phyloP scores from a whole-genome alignment of 208 protist species.

The Leishmania major region DNA sequence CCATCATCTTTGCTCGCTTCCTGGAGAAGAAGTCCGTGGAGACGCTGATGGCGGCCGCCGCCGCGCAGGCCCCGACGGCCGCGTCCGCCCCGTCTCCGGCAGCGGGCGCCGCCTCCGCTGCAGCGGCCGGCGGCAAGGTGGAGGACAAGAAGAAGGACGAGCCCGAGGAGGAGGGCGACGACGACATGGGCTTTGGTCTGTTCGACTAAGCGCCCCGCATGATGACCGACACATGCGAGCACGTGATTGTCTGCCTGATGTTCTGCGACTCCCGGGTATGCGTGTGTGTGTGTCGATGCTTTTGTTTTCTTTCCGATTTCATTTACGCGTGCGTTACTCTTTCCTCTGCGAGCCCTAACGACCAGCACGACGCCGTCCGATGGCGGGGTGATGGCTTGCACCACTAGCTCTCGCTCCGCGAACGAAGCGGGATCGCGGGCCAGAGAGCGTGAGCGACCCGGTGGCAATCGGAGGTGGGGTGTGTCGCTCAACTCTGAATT shows the following conservation, averaged over 20 bases:
- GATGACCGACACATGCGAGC: neutral
- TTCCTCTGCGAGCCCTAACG: neutral
- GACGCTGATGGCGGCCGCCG: slow-evolving; percentile 59
- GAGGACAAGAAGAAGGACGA: slow-evolving; percentile 42
- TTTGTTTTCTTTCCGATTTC: neutral
- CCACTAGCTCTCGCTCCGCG: neutral
- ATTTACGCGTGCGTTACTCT: neutral
- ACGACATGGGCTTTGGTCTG: slow-evolving; percentile 92
- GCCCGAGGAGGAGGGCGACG: slow-evolving; percentile 85
- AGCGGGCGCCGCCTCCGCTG: slow-evolving; percentile 46
- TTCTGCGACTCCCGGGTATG: neutral
- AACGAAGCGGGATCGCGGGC: neutral
- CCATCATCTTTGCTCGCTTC: slow-evolving; percentile 85
- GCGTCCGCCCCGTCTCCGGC: slow-evolving; percentile 42
- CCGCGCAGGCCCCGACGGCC: slow-evolving; percentile 45
- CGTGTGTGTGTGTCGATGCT: neutral
- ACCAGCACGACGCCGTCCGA: neutral
- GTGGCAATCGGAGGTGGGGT: too few species aligned
- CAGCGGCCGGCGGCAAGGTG: slow-evolving; percentile 6
- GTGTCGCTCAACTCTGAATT: neutral
- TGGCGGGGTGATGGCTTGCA: neutral
- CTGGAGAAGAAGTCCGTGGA: slow-evolving; percentile 84
- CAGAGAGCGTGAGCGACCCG: too few species aligned
- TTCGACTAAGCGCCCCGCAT: slow-evolving; percentile 64
- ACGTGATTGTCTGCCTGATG: neutral